Evolutionary conservation across 2,329 filamentous ascomycete species (phyloP).

Genomic region (Neofusicoccum ribis): DNA sequence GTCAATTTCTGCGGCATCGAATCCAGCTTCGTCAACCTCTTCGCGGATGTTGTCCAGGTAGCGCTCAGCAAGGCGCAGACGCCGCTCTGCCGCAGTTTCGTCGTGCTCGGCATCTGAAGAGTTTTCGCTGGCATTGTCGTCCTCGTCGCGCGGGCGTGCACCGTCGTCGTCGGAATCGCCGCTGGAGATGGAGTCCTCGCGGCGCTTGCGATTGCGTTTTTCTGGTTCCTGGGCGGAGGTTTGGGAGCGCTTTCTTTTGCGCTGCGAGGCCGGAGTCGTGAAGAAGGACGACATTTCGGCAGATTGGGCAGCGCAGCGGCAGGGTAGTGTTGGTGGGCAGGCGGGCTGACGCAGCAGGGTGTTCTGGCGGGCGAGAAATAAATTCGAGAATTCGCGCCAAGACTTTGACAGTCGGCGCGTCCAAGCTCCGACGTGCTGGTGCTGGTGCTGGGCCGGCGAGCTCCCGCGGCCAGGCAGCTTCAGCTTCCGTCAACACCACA

Average conservation of each 20-base stretch:
- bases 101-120: slow-evolving; percentile 66
- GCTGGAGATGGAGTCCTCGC: slow-evolving; percentile 82
- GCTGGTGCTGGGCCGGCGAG: neutral
- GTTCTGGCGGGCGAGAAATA: slow-evolving; percentile 10
- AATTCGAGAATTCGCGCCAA: slow-evolving; percentile 21
- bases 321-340: neutral
- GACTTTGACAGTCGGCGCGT: slow-evolving; percentile 11
- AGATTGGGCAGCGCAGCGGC: neutral
- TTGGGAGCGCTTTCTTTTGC: slow-evolving; percentile 78
- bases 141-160: slow-evolving; percentile 47
- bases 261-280: slow-evolving; percentile 79
- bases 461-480: slow-evolving; percentile 19
- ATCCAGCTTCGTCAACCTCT: slow-evolving; percentile 76
- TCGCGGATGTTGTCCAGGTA: slow-evolving; percentile 88
- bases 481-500: slow-evolving; percentile 18
- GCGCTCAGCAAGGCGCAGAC: slow-evolving; percentile 82
- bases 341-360: neutral
- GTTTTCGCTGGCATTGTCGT: slow-evolving; percentile 54
- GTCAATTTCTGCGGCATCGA: slow-evolving; percentile 93
- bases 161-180: slow-evolving; percentile 71
- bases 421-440: slow-evolving; percentile 16
- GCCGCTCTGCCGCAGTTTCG: slow-evolving; percentile 87
- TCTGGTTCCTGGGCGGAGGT: slow-evolving; percentile 57
- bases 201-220: slow-evolving; percentile 58
- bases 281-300: slow-evolving; percentile 70